Evolutionary conservation across 139 green algal species (phyloP).

Genomic region (Chlorella sp.): DNA sequence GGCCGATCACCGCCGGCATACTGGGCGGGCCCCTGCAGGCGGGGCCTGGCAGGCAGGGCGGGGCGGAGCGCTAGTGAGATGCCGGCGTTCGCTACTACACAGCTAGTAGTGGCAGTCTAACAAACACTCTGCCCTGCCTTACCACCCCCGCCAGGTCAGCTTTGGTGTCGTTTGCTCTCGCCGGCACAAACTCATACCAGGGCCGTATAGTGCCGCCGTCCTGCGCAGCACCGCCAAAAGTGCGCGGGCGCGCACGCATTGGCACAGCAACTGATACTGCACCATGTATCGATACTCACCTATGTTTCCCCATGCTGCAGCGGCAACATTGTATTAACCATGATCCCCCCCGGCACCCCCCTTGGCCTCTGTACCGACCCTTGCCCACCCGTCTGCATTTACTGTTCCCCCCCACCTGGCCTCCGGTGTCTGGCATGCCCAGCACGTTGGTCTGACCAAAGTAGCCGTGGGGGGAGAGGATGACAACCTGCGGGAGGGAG

Average conservation of each 20-base stretch:
- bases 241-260: not conserved
- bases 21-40: not conserved
- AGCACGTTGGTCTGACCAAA: slow-evolving; percentile 84
- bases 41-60: not conserved
- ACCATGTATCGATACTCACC: not conserved
- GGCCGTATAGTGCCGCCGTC: not conserved
- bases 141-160: slow-evolving; percentile 2
- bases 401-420: slow-evolving; percentile 54
- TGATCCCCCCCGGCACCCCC: too few species aligned
- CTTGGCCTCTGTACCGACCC: too few species aligned
- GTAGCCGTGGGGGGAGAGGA: slow-evolving; percentile 85
- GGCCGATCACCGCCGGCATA: not conserved
- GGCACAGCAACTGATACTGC: not conserved
- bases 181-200: not conserved
- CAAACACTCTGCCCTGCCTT: not conserved
- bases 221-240: not conserved
- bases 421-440: slow-evolving; percentile 77
- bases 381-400: too few species aligned
- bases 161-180: not conserved
- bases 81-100: too few species aligned
- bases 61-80: not conserved
- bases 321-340: too few species aligned
- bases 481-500: slow-evolving; percentile 56
- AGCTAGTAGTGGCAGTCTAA: too few species aligned
- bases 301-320: not conserved